Evolutionary conservation across 768 basidiomycete genomes (phyloP).

Genomic region (Termitomyces sp.): DNA sequence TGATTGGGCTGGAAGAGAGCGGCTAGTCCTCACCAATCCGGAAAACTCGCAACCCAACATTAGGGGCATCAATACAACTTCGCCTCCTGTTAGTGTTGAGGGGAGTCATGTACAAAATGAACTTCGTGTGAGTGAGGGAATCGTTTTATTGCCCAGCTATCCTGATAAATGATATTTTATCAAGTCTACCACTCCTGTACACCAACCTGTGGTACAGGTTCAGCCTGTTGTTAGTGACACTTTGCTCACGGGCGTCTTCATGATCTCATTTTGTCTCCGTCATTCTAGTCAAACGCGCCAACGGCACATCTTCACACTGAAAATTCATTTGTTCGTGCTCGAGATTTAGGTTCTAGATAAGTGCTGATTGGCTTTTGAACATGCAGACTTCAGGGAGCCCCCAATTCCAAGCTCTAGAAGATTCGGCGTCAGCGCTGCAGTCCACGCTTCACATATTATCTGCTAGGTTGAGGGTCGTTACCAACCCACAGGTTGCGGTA

Average conservation of each 20-base stretch:
- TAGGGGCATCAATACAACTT: neutral
- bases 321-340: neutral
- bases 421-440: conserved; percentile 48
- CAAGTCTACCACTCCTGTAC: neutral
- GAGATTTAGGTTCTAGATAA: neutral
- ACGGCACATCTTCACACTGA: neutral
- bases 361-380: neutral
- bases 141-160: neutral
- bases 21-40: conserved; percentile 29
- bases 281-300: neutral
- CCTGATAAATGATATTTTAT: neutral
- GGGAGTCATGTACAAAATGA: neutral
- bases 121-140: conserved; percentile 6
- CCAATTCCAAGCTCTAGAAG: conserved; percentile 24
- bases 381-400: conserved; percentile 1
- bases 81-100: neutral
- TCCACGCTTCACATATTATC: conserved; percentile 49
- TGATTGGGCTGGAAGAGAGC: conserved; percentile 48
- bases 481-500: conserved; percentile 29
- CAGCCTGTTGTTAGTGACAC: conserved; percentile 1
- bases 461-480: conserved; percentile 42
- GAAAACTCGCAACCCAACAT: neutral
- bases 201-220: neutral
- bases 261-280: neutral
- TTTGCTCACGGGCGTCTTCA: neutral